Evolutionary conservation across 371 early-diverging fungal genomes (phyloP), one percentile per base, ranked within the genome.

Genomic region (Zychaea mexicana): DNA sequence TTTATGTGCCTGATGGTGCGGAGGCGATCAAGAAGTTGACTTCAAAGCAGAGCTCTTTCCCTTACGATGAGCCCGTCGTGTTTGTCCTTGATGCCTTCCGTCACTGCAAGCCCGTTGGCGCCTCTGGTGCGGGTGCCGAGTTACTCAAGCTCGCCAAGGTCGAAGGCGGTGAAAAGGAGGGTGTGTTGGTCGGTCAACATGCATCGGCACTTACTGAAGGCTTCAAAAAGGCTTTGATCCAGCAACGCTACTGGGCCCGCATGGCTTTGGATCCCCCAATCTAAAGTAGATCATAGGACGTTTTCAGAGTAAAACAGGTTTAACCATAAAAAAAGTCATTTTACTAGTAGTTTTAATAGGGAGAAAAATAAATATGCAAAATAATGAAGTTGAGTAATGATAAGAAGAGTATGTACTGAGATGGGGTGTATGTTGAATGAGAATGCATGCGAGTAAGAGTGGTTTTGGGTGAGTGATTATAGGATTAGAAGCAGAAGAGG

Each of bases 51-150:
- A 62, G 71, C 32, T 26, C 28, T 1, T 77, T 77, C 72, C 69
- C 74, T 26, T 73, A 71, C 31, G 72, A 69, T 10, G 74, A 72
- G 42, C 73, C 73, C 26, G 24, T 52, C n/a, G 47, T 63, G n/a
- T 78, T 78, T 53, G 58, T 78, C 7, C 38, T 69, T 38, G 72
- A 72, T 47, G 62, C 72, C 39, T 78, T 62, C 58, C 71, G 73
- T 36, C 74, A 78, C 57, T 66, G 67, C 30, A 78, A 78, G 38
- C 74, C 74, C 27, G 64, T 78, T 45, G 74, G 71, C 45, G 73
- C 72, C 13, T 57, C 69, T 19, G 60, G 64, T 22, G 65, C 68
- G n/a, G 74, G 69, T 58, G 54, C 65, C 45, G 26, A 65, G 8
- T 61, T 77, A 10, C 55, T 73, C 13, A 57, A 71, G 21, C 64